A percentile compares a stretch with the other conserved stretches of the same genome.
Conservation (phyloP, 305 asterid genomes). For the Fraxinus platypoda region DNA sequence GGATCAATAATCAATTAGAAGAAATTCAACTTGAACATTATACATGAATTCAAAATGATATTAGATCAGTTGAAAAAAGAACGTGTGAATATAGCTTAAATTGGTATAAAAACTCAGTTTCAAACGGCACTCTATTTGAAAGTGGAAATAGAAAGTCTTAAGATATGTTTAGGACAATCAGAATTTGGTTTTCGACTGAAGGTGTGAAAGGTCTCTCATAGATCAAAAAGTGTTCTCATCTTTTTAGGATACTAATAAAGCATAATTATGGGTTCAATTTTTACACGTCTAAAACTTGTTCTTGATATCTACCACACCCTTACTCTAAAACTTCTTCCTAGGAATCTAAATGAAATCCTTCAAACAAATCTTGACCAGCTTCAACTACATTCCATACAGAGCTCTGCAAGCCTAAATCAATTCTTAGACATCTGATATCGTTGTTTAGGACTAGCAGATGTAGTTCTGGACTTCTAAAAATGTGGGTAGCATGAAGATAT, state of each 20-base stretch:
- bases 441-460: not conserved
- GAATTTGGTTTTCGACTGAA: not conserved
- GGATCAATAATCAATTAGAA: not conserved
- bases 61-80: not conserved
- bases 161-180: not conserved
- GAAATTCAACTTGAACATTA: not conserved
- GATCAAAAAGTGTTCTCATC: not conserved
- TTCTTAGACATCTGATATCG: not conserved
- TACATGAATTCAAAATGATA: not conserved
- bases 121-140: not conserved
- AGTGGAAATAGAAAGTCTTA: not conserved
- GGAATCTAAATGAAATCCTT: not conserved
- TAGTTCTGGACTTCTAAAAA: not conserved
- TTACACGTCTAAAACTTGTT: not conserved
- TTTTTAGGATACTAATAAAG: not conserved
- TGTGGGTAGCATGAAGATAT: not conserved
- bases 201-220: not conserved
- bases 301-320: not conserved
- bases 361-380: not conserved
- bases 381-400: not conserved
- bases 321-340: not conserved
- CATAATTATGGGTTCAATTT: not conserved
- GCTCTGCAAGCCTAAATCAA: not conserved
- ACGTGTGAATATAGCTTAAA: not conserved
- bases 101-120: not conserved